Percentiles rank a stretch among this genome's conserved stretches.
These are phyloP conservation scores for Coniosporium tulheliwenetii DNA, from an alignment of 2,329 filamentous ascomycete genomes.

Conservation along the genomic window DNA sequence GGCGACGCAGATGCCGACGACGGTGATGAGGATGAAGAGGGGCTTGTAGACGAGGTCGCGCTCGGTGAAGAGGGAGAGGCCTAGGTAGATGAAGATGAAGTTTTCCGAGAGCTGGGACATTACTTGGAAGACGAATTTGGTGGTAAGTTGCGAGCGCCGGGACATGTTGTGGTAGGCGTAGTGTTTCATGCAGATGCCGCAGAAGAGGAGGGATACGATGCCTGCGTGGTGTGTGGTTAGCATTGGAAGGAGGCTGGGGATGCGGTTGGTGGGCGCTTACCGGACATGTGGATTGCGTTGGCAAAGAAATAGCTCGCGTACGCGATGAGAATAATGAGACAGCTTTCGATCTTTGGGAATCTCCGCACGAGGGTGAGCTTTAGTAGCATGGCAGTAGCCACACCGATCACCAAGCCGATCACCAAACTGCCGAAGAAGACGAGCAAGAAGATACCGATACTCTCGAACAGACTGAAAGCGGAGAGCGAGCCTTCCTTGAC, in stretches of 20 bases:
- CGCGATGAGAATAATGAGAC: constrained; percentile 79
- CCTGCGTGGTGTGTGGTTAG: constrained; percentile 32
- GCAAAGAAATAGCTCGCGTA: constrained; percentile 98
- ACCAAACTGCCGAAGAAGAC: constrained; percentile 91
- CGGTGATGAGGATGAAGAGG: constrained; percentile 83
- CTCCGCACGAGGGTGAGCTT: constrained; percentile 91
- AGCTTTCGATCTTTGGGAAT: constrained; percentile 94
- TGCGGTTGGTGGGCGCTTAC: constrained; percentile 35
- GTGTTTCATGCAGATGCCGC: constrained; percentile 94
- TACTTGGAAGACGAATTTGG: constrained; percentile 93
- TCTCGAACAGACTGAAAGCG: constrained; percentile 73
- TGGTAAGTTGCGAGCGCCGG: constrained; percentile 86
- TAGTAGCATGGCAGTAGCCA: constrained; percentile 70
- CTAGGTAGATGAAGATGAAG: constrained; percentile 98
- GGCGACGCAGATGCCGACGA: constrained; percentile 80
- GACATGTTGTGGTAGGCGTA: constrained; percentile 99
- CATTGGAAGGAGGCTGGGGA: neutral
- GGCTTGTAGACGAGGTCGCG: constrained; percentile 80
- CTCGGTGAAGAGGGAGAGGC: constrained; percentile 87
- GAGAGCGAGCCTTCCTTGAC: constrained; percentile 42
- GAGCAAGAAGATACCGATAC: constrained; percentile 83
- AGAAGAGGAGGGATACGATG: constrained; percentile 93
- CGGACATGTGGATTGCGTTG: constrained; percentile 88
- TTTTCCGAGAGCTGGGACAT: constrained; percentile 93
- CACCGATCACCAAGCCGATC: constrained; percentile 76